These are phyloP conservation scores for Fragilariopsis cylindrus DNA, from an alignment of 108 stramenopile genomes.

Conservation along the genomic window DNA sequence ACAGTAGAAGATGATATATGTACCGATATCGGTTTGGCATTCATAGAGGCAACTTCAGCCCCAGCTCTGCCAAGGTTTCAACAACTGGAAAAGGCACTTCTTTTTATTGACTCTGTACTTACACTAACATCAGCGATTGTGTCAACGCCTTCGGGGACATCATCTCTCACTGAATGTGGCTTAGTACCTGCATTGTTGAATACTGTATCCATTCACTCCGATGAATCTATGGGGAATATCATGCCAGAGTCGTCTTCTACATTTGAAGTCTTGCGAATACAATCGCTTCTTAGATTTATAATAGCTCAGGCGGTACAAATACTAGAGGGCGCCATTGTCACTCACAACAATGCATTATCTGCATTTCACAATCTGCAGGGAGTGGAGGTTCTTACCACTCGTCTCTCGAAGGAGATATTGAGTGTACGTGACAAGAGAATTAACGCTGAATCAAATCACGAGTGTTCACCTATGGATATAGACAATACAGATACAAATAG, in stretches of 20 bases:
- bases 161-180: slow-evolving; percentile 91
- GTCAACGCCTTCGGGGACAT: slow-evolving; percentile 77
- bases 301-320: slow-evolving; percentile 90
- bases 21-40: slow-evolving; percentile 79
- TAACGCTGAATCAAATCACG: slow-evolving; percentile 17
- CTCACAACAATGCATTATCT: slow-evolving; percentile 75
- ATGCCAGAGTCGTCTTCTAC: slow-evolving; percentile 12
- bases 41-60: slow-evolving; percentile 75
- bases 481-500: slow-evolving; percentile 7
- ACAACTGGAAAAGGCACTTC: slow-evolving; percentile 63
- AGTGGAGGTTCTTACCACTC: slow-evolving; percentile 68
- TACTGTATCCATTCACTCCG: slow-evolving; percentile 70
- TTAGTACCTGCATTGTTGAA: slow-evolving; percentile 88
- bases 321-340: slow-evolving; percentile 87
- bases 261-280: slow-evolving; percentile 21
- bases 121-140: slow-evolving; percentile 85
- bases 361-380: slow-evolving; percentile 90
- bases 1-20: slow-evolving; percentile 22
- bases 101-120: slow-evolving; percentile 85
- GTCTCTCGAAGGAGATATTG: slow-evolving; percentile 63
- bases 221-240: slow-evolving; percentile 15
- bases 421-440: slow-evolving; percentile 5
- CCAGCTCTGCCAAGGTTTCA: slow-evolving; percentile 45
- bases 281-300: slow-evolving; percentile 60
- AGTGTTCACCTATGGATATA: slow-evolving; percentile 11